Evolutionary conservation across 331 rosid species (phyloP), one percentile per base, ranked within the genome.

Genomic region (Acacia pycnantha): DNA sequence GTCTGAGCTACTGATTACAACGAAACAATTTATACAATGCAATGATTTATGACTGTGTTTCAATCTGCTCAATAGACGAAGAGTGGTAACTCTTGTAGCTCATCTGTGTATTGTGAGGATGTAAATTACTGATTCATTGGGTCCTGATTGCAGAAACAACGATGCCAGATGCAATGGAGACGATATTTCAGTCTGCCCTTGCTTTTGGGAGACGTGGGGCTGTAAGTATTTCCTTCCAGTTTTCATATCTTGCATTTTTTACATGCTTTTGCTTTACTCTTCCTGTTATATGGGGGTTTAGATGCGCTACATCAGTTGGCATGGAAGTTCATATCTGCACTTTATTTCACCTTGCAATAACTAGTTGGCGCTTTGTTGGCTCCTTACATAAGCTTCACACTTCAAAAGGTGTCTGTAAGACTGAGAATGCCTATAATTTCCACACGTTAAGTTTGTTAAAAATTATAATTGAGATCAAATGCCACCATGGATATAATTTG

Each of bases 161-260:
- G 87, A 94, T 96, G 98, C 98, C 99, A 47, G 99, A 96, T 88
- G 98, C 99, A 88, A 92, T 96, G 94, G 98, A 96, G 88, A 91
- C 97, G 48, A 89, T 96, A 82, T 96, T 94, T 88, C 97, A 94
- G 86, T 87, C 98, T 76, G 99, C 99, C 31, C 97, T 96, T 81
- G 93, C 88, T 81, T 92, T 92, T 48, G 99, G 99, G 80, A 94
- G 83, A 85, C 89, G 79, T 77, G 99, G 98, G 75, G 99, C 97
- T 61, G 99, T 96, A 67, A 92, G 98, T 87, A 76, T 84, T 74
- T 77, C 40, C 33, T 79, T 84, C 44, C 46, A 65, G 74, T 27
- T 82, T 73, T 74, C 66, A 77, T 77, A 43, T 82, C 66, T 64
- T 80, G 50, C 64, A 80, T 75, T 74, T 73, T 73, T 47, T 31